Conservation (phyloP, 1,284 basidiomycete genomes). For the Microbotryum saponariae region DNA sequence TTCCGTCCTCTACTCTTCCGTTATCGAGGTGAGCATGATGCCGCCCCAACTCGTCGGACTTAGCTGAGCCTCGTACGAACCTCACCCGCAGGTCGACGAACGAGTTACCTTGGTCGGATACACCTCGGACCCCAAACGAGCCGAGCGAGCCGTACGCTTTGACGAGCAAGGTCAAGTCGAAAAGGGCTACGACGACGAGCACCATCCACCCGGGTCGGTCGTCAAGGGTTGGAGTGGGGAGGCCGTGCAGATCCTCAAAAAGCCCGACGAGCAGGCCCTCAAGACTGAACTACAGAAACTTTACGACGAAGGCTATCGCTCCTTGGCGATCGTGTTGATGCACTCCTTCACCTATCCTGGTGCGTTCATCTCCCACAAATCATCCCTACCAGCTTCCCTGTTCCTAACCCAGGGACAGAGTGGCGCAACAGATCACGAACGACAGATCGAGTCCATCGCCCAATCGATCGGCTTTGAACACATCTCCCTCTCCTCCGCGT, state of each 20-base stretch:
- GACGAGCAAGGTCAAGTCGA: slow-evolving; percentile 48
- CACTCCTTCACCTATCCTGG: slow-evolving; percentile 86
- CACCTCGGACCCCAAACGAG: slow-evolving; percentile 74
- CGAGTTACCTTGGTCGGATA: slow-evolving; percentile 66
- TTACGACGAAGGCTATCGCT: slow-evolving; percentile 68
- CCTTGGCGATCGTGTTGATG: slow-evolving; percentile 74
- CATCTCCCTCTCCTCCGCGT: slow-evolving; percentile 76
- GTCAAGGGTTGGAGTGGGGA: slow-evolving; percentile 71
- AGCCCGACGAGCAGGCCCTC: slow-evolving; percentile 51
- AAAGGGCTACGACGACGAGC: slow-evolving; percentile 63
- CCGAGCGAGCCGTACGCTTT: slow-evolving; percentile 66
- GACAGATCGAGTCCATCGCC: slow-evolving; percentile 51
- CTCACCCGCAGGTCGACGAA: not conserved
- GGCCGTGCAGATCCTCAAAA: slow-evolving; percentile 74
- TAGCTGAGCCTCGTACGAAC: too few species aligned
- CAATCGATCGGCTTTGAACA: slow-evolving; percentile 47
- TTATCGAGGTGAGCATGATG: slow-evolving; percentile 58
- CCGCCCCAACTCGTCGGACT: too few species aligned
- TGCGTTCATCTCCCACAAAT: not conserved
- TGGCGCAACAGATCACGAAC: slow-evolving; percentile 60
- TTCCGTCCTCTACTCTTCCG: slow-evolving; percentile 66
- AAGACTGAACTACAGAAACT: slow-evolving; percentile 57
- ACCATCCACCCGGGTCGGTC: slow-evolving; percentile 56
- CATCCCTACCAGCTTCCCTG: not conserved
- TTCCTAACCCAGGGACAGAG: slow-evolving; percentile 55